A percentile compares a stretch with the other conserved stretches of the same genome.
Evolutionary conservation across 306 rosid species (phyloP).

Genomic region (Mimosa bimucronata): DNA sequence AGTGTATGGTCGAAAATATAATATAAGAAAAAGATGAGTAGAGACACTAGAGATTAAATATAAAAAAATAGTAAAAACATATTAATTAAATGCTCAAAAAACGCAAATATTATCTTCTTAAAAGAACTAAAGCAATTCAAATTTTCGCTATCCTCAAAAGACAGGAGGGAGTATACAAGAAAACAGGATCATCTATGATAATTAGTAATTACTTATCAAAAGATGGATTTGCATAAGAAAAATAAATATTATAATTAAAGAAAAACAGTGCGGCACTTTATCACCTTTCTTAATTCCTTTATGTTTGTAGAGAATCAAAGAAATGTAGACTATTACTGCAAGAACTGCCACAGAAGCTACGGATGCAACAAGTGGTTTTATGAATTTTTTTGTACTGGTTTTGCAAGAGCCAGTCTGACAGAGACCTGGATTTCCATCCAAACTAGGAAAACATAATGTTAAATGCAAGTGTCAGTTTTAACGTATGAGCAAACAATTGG

Average conservation of each 20-base stretch:
- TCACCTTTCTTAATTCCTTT: not conserved
- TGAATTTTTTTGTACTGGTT: not conserved
- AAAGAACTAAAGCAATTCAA: too few species aligned
- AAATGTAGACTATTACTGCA: not conserved
- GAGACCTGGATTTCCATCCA: slow-evolving; percentile 16
- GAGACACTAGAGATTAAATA: too few species aligned
- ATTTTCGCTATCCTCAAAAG: too few species aligned
- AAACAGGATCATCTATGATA: too few species aligned
- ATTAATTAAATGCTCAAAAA: too few species aligned
- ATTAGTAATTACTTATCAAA: not conserved
- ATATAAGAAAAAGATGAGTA: too few species aligned
- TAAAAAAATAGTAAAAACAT: too few species aligned
- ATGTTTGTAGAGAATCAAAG: slow-evolving; percentile 20
- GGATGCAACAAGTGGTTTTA: slow-evolving; percentile 27
- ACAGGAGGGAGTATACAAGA: too few species aligned
- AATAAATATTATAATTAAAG: not conserved
- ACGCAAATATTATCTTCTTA: too few species aligned
- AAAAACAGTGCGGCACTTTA: not conserved
- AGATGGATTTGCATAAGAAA: not conserved
- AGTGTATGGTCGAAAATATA: too few species aligned
- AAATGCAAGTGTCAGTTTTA: not conserved
- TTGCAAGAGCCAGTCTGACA: slow-evolving; percentile 1
- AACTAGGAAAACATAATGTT: not conserved
- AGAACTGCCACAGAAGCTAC: not conserved
- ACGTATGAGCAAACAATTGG: too few species aligned